A percentile compares a stretch with the other conserved stretches of the same genome.
Evolutionary conservation across 1,284 basidiomycete genomes (phyloP).

Genomic region (Fomitiporia mediterranea): DNA sequence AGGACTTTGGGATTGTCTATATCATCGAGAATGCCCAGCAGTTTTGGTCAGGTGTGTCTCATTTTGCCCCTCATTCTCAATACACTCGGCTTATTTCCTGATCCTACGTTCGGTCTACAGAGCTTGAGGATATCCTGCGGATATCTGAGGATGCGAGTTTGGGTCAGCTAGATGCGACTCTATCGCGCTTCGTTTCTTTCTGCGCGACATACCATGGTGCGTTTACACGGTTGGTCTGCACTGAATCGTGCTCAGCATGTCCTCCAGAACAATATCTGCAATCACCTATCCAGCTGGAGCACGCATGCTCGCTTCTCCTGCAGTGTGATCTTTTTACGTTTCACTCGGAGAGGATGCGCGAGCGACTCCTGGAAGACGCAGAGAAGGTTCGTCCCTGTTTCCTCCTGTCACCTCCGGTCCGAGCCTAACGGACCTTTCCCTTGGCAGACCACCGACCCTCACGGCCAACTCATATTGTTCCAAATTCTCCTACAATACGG

Average conservation of each 20-base stretch:
- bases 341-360: constrained; percentile 87
- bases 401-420: constrained; percentile 14
- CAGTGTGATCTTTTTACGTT: constrained; percentile 82
- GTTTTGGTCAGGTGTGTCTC: constrained; percentile 75
- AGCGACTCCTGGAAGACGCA: constrained; percentile 66
- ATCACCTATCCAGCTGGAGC: constrained; percentile 73
- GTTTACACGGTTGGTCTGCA: constrained; percentile 27
- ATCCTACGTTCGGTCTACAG: constrained; percentile 37
- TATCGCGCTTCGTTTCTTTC: constrained; percentile 72
- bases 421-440: constrained; percentile 15
- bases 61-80: neutral
- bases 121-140: constrained; percentile 78
- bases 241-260: constrained; percentile 17
- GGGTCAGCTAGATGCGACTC: constrained; percentile 68
- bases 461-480: constrained; percentile 78
- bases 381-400: constrained; percentile 48
- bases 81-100: constrained; percentile 1
- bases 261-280: constrained; percentile 74
- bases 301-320: constrained; percentile 71
- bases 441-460: constrained; percentile 79
- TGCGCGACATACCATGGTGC: constrained; percentile 82
- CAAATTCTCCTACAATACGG: constrained; percentile 76
- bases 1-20: constrained; percentile 65
- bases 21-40: constrained; percentile 75
- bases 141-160: constrained; percentile 66